phyloP scores from a whole-genome alignment of 768 basidiomycete genomes.

The Boletus speciosus region DNA sequence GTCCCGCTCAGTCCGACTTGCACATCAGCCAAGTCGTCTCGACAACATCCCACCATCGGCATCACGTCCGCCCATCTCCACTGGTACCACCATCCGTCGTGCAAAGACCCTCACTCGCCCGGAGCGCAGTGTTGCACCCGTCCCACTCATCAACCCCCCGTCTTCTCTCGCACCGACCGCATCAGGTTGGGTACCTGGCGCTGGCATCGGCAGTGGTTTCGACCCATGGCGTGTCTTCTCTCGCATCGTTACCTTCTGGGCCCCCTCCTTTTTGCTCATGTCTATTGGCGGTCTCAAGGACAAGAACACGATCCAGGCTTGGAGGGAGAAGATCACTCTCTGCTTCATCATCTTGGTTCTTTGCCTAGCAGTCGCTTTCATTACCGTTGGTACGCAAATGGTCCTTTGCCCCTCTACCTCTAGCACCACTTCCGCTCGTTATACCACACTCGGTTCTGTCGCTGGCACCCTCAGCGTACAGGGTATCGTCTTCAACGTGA shows the following conservation, averaged over 20 bases:
- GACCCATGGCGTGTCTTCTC: slow-evolving; percentile 83
- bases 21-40: slow-evolving; percentile 14
- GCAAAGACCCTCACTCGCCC: slow-evolving; percentile 97
- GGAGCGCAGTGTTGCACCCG: slow-evolving; percentile 90
- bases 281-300: slow-evolving; percentile 81
- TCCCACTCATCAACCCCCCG: slow-evolving; percentile 89
- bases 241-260: slow-evolving; percentile 84
- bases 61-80: slow-evolving; percentile 45
- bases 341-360: slow-evolving; percentile 82
- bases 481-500: slow-evolving; percentile 75
- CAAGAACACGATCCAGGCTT: slow-evolving; percentile 76
- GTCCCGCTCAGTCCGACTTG: slow-evolving; percentile 23
- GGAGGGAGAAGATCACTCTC: slow-evolving; percentile 95
- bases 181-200: slow-evolving; percentile 35
- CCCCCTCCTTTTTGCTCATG: slow-evolving; percentile 70
- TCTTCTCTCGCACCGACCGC: slow-evolving; percentile 38
- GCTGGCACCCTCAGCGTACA: slow-evolving; percentile 69
- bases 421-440: slow-evolving; percentile 40
- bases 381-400: slow-evolving; percentile 90
- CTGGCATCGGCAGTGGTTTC: slow-evolving; percentile 30
- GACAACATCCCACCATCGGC: slow-evolving; percentile 45
- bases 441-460: slow-evolving; percentile 52
- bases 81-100: slow-evolving; percentile 66
- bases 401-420: slow-evolving; percentile 77
- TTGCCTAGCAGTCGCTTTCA: slow-evolving; percentile 81